Evolutionary conservation across 768 basidiomycete species (phyloP).

Genomic region (Lactarius trivialis): DNA sequence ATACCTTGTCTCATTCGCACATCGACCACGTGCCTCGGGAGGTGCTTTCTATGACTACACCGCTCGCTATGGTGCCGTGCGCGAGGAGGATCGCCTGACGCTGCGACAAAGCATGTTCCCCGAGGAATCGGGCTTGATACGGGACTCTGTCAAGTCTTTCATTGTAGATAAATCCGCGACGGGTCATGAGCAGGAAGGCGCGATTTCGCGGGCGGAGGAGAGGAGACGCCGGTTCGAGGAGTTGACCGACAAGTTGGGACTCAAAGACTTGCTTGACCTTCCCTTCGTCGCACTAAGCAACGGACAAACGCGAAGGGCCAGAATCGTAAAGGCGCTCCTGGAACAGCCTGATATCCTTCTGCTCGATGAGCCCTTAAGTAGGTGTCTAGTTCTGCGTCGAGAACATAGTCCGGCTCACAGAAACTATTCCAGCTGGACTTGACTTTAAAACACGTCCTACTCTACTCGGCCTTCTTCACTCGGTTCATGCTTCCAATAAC

Average conservation of each 20-base stretch:
- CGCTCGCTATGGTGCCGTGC: slow-evolving; percentile 82
- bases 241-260: slow-evolving; percentile 49
- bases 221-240: slow-evolving; percentile 39
- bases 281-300: slow-evolving; percentile 84
- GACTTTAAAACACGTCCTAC: slow-evolving; percentile 54
- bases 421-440: slow-evolving; percentile 56
- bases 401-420: neutral
- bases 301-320: slow-evolving; percentile 83
- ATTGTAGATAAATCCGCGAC: neutral
- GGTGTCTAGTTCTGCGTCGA: slow-evolving; percentile 23
- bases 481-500: slow-evolving; percentile 39
- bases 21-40: slow-evolving; percentile 47
- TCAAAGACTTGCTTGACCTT: slow-evolving; percentile 64
- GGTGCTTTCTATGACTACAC: slow-evolving; percentile 90
- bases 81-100: slow-evolving; percentile 78
- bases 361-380: slow-evolving; percentile 90
- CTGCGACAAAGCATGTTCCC: slow-evolving; percentile 58
- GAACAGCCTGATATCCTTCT: slow-evolving; percentile 65
- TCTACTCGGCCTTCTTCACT: slow-evolving; percentile 49
- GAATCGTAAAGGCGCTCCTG: slow-evolving; percentile 74
- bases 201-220: slow-evolving; percentile 22
- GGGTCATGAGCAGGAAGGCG: slow-evolving; percentile 17
- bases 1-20: slow-evolving; percentile 60
- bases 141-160: slow-evolving; percentile 8
- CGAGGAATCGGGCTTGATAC: slow-evolving; percentile 24